phyloP scores from a whole-genome alignment of 2,329 filamentous ascomycete genomes.

The Penicillium occitanis region DNA sequence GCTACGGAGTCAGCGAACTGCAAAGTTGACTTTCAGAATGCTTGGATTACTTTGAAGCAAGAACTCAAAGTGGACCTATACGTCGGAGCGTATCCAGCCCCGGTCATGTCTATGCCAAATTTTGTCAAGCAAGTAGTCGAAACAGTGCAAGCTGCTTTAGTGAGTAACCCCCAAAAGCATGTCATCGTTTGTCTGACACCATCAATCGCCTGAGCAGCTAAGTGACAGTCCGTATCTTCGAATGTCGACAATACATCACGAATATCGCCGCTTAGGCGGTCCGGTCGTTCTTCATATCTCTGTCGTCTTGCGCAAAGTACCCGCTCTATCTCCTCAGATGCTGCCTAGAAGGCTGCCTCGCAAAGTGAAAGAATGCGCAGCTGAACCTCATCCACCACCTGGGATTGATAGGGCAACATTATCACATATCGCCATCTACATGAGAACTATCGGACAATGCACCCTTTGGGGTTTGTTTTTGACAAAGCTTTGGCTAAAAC shows the following conservation, averaged over 20 bases:
- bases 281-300: slow-evolving; percentile 4
- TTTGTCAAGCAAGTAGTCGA: slow-evolving; percentile 15
- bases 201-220: not conserved
- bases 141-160: slow-evolving; percentile 11
- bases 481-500: slow-evolving; percentile 13
- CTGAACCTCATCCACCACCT: slow-evolving; percentile 16
- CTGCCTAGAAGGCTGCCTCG: slow-evolving; percentile 7
- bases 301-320: slow-evolving; percentile 9
- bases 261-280: slow-evolving; percentile 1
- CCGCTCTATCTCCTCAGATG: slow-evolving; percentile 2
- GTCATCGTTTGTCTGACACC: not conserved
- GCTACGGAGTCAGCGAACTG: no score
- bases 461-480: slow-evolving; percentile 5
- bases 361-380: slow-evolving; percentile 6
- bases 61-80: slow-evolving; percentile 14
- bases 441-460: slow-evolving; percentile 1
- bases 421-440: slow-evolving; percentile 14
- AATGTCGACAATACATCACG: slow-evolving; percentile 8
- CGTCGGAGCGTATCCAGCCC: not conserved
- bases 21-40: not conserved
- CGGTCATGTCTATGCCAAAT: not conserved
- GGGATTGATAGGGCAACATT: slow-evolving; percentile 12
- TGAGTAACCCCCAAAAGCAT: not conserved
- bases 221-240: not conserved
- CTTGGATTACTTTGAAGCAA: slow-evolving; percentile 15